These are phyloP conservation scores for Botryosphaeria agaves DNA, from an alignment of 2,329 filamentous ascomycete species.

Conservation along the genomic window DNA sequence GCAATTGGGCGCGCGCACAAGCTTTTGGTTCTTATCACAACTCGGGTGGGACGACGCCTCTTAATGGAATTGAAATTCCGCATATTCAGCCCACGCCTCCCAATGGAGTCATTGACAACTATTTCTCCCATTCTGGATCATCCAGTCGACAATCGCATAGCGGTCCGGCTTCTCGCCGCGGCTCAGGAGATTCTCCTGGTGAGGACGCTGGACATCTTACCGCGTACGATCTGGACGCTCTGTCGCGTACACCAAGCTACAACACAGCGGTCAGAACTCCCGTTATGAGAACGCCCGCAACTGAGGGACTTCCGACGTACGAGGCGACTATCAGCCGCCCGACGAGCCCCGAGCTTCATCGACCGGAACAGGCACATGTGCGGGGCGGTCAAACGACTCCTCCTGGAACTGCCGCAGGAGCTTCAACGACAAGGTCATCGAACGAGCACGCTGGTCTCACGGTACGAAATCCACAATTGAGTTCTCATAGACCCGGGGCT, in stretches of 20 bases:
- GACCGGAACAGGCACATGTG: too few species aligned
- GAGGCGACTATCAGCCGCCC: conserved; percentile 26
- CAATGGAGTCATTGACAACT: too few species aligned
- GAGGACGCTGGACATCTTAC: conserved; percentile 6
- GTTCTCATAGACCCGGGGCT: too few species aligned
- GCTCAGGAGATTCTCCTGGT: conserved; percentile 12
- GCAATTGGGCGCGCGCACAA: conserved; percentile 10
- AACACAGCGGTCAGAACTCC: conserved; percentile 30
- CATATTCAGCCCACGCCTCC: conserved; percentile 8
- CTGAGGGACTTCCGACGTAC: conserved; percentile 25
- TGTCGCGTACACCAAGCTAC: conserved; percentile 33
- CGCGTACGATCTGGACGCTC: conserved; percentile 27
- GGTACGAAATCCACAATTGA: too few species aligned
- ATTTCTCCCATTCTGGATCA: conserved; percentile 2
- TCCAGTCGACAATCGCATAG: conserved; percentile 3
- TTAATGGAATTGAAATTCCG: too few species aligned
- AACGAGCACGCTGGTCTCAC: too few species aligned
- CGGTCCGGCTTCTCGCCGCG: conserved; percentile 14
- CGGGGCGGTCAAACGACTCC: too few species aligned
- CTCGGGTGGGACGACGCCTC: conserved; percentile 14
- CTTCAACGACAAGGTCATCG: too few species aligned
- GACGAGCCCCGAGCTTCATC: conserved; percentile 17
- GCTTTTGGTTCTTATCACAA: conserved; percentile 12
- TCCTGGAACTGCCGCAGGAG: too few species aligned
- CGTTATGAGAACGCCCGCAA: conserved; percentile 20